These are phyloP conservation scores for Elsinoe perseae DNA, from an alignment of 2,329 filamentous ascomycete species.

Conservation along the genomic window DNA sequence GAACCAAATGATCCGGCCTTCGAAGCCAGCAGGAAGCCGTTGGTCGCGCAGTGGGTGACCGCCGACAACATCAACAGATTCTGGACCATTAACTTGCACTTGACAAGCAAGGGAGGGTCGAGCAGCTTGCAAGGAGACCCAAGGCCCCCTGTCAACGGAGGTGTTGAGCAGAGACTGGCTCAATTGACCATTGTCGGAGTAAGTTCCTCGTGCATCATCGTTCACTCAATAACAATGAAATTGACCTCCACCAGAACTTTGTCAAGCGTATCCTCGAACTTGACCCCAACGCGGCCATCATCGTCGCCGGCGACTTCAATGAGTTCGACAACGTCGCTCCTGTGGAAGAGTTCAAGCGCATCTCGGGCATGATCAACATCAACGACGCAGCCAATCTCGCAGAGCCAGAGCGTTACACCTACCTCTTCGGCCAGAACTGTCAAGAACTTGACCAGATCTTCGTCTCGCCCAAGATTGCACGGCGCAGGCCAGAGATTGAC, in stretches of 20 bases:
- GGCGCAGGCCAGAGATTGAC: constrained; percentile 45
- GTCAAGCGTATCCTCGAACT: constrained; percentile 49
- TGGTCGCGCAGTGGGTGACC: constrained; percentile 58
- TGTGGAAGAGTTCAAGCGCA: constrained; percentile 45
- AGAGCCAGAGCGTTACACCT: constrained; percentile 58
- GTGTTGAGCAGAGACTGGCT: constrained; percentile 47
- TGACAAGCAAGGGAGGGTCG: constrained; percentile 58
- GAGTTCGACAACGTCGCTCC: constrained; percentile 60
- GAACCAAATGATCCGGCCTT: constrained; percentile 55
- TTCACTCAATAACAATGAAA: background rate
- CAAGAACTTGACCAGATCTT: constrained; percentile 66
- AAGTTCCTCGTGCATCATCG: constrained; percentile 25
- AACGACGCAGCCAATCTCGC: constrained; percentile 51
- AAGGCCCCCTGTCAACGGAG: constrained; percentile 59
- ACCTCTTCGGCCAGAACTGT: constrained; percentile 61
- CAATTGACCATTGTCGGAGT: constrained; percentile 55
- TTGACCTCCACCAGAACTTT: constrained; percentile 38
- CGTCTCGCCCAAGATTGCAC: constrained; percentile 47
- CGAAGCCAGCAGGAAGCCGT: constrained; percentile 56
- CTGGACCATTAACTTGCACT: constrained; percentile 67
- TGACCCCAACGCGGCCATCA: constrained; percentile 50
- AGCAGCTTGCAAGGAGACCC: constrained; percentile 57
- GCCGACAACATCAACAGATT: constrained; percentile 49
- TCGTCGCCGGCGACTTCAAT: constrained; percentile 63
- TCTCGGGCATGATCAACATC: constrained; percentile 53